Conservation (phyloP, 345 rosid genomes). For the Toxicodendron radicans region DNA sequence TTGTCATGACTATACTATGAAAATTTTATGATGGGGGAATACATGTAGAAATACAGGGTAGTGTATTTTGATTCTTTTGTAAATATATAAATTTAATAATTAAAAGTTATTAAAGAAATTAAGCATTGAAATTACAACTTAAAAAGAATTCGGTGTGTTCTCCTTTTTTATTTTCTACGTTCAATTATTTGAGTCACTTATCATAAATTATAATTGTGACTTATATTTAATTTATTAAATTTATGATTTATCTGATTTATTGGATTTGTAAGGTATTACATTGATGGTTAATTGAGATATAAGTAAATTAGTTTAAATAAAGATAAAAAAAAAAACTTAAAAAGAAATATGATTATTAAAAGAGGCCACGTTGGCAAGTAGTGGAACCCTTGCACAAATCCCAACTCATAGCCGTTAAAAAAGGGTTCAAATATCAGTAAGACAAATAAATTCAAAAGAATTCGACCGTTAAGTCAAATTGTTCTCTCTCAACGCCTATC, state of each 20-base stretch:
- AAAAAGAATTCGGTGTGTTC: too few relatives aligned
- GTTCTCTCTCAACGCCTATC: neutral
- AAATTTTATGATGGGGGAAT: neutral
- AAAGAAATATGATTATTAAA: too few relatives aligned
- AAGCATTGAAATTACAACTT: too few relatives aligned
- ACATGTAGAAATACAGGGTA: neutral
- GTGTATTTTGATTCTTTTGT: neutral
- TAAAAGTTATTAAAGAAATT: neutral
- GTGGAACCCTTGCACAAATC: neutral
- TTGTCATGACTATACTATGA: neutral
- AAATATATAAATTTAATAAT: neutral
- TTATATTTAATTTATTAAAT: too few relatives aligned
- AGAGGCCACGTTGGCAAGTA: neutral
- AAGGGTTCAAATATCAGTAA: neutral
- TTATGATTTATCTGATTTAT: too few relatives aligned
- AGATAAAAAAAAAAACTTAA: too few relatives aligned
- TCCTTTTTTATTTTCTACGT: too few relatives aligned
- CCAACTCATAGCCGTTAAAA: slow-evolving; percentile 25
- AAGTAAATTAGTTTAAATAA: too few relatives aligned
- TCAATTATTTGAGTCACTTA: too few relatives aligned
- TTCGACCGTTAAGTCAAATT: slow-evolving; percentile 36
- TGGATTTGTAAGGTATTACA: too few relatives aligned
- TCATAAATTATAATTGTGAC: too few relatives aligned
- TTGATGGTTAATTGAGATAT: too few relatives aligned
- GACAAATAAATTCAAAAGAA: slow-evolving; percentile 8